Evolutionary conservation across 1,284 basidiomycete genomes (phyloP).

Genomic region (Moniliophthora roreri): DNA sequence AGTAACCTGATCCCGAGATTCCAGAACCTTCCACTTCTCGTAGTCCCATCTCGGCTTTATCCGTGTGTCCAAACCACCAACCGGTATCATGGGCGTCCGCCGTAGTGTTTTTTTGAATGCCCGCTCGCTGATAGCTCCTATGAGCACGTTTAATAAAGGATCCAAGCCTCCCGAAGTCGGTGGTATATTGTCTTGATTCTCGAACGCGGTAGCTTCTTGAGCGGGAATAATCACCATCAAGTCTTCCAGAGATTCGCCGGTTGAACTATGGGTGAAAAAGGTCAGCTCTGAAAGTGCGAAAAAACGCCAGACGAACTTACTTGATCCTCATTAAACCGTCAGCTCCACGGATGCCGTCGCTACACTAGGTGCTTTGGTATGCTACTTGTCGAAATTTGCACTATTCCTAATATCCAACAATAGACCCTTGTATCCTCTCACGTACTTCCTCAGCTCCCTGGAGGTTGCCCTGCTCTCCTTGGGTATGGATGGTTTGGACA

Average conservation of each 20-base stretch:
- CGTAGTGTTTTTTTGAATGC: constrained; percentile 76
- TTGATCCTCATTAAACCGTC: constrained; percentile 65
- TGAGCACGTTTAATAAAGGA: constrained; percentile 60
- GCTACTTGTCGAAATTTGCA: constrained; percentile 73
- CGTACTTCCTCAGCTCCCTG: constrained; percentile 59
- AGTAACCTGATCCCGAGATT: background rate
- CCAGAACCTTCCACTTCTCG: constrained; percentile 34
- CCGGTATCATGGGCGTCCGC: constrained; percentile 79
- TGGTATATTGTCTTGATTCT: constrained; percentile 77
- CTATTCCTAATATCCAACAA: constrained; percentile 83
- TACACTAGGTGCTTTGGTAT: constrained; percentile 53
- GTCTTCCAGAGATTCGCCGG: constrained; percentile 70
- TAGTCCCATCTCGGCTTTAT: constrained; percentile 60
- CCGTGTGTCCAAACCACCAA: constrained; percentile 89
- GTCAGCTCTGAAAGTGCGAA: constrained; percentile 17
- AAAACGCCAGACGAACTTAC: constrained; percentile 40
- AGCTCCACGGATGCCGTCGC: constrained; percentile 90
- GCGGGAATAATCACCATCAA: constrained; percentile 73
- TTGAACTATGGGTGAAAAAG: constrained; percentile 48
- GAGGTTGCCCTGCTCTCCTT: constrained; percentile 58
- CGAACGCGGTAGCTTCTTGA: constrained; percentile 72
- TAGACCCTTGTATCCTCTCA: constrained; percentile 67
- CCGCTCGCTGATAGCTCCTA: constrained; percentile 69
- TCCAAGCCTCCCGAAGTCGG: constrained; percentile 48
- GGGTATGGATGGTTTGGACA: constrained; percentile 6